Evolutionary conservation across 2,329 filamentous ascomycete genomes (phyloP).

Genomic region (Cladorrhinum sp.): DNA sequence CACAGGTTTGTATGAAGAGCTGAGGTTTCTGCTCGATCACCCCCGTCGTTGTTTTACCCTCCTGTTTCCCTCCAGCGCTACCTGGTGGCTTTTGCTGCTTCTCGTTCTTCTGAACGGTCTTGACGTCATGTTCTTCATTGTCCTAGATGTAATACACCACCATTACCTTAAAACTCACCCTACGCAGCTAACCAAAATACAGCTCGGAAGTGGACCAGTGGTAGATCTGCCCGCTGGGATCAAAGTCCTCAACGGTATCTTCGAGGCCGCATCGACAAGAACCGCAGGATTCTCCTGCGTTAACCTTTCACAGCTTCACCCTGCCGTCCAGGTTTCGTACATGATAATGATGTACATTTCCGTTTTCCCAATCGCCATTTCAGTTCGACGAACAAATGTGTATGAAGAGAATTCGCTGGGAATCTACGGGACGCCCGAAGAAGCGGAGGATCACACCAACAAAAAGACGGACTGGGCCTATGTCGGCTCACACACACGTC

Average conservation of each 20-base stretch:
- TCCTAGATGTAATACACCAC: constrained; percentile 67
- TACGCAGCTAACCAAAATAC: constrained; percentile 26
- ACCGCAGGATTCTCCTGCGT: constrained; percentile 88
- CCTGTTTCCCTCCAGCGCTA: constrained; percentile 83
- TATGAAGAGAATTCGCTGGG: constrained; percentile 89
- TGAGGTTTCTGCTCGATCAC: constrained; percentile 88
- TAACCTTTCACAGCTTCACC: constrained; percentile 73
- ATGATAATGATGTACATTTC: constrained; percentile 99
- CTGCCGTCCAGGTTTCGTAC: constrained; percentile 90
- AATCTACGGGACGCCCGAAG: constrained; percentile 58
- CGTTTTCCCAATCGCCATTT: constrained; percentile 94
- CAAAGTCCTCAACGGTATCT: constrained; percentile 80
- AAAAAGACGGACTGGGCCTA: constrained; percentile 69
- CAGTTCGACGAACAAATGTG: constrained; percentile 88
- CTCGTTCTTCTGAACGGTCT: constrained; percentile 76
- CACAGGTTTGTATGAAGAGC: constrained; percentile 80
- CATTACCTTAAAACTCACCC: constrained; percentile 35
- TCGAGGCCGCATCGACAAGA: constrained; percentile 84
- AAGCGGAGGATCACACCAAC: constrained; percentile 48
- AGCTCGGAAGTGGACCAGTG: constrained; percentile 71
- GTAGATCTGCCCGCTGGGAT: constrained; percentile 66
- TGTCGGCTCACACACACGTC: constrained; percentile 84
- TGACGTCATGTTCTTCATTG: constrained; percentile 86
- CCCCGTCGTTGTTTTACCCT: constrained; percentile 94
- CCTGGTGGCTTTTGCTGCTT: constrained; percentile 93